Percentiles rank a stretch among this genome's conserved stretches.
These are phyloP conservation scores for Piper betle DNA, from an alignment of 164 flowering plant genomes.

Conservation along the genomic window DNA sequence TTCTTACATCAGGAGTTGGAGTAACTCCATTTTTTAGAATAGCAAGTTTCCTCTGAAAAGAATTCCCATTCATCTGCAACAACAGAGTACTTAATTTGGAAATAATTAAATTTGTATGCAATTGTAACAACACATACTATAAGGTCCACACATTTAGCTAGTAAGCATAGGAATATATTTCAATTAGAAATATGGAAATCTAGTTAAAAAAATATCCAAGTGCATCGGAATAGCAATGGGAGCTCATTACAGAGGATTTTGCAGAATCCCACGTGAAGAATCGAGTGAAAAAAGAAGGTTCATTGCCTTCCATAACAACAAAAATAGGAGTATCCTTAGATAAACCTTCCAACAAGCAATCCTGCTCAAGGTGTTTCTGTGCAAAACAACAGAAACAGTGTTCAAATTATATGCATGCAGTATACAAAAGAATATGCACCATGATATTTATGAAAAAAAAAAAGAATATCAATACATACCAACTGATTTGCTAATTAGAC, in stretches of 20 bases:
- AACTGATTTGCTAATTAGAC: background rate
- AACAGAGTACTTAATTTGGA: background rate
- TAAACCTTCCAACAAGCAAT: constrained; percentile 71
- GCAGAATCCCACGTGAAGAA: constrained; percentile 94
- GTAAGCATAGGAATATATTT: too few species aligned
- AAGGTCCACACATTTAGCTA: background rate
- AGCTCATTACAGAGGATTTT: constrained; percentile 51
- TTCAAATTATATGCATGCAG: background rate
- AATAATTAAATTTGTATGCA: too few species aligned
- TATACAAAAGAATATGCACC: too few species aligned
- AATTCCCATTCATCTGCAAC: constrained; percentile 92
- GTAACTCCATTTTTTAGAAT: constrained; percentile 64
- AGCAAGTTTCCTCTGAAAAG: constrained; percentile 82
- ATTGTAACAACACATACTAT: too few species aligned
- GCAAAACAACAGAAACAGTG: background rate
- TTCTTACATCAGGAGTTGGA: constrained; percentile 55
- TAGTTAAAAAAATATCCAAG: background rate
- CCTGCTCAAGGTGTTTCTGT: constrained; percentile 86
- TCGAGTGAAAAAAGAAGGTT: constrained; percentile 85
- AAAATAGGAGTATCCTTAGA: constrained; percentile 72
- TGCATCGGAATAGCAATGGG: background rate
- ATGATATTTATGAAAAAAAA: background rate
- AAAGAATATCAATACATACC: background rate
- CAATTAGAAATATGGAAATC: background rate
- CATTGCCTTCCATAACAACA: constrained; percentile 71